phyloP scores from a whole-genome alignment of 2,329 filamentous ascomycete genomes.

The Bipolaris gigantea region DNA sequence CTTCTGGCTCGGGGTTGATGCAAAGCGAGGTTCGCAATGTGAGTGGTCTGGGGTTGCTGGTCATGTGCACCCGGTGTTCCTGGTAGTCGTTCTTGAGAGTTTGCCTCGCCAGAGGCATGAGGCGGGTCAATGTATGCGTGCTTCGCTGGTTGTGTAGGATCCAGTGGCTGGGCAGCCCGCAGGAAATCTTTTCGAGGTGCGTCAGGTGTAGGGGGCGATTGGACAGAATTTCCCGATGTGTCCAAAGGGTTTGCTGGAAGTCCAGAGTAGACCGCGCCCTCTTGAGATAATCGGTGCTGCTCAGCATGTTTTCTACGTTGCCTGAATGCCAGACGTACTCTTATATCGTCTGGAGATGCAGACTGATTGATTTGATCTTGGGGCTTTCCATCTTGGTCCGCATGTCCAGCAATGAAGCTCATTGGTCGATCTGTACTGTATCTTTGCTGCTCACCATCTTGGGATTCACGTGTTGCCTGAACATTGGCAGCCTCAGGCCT shows the following conservation, averaged over 20 bases:
- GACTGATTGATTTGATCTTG: constrained; percentile 42
- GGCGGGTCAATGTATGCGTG: constrained; percentile 16
- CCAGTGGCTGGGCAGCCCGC: constrained; percentile 1
- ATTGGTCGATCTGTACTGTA: constrained; percentile 42
- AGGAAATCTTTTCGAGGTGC: constrained; percentile 8
- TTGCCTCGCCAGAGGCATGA: constrained; percentile 11
- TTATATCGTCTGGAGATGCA: constrained; percentile 7
- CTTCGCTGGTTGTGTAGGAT: background rate
- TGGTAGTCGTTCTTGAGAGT: constrained; percentile 5
- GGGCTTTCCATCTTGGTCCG: constrained; percentile 39
- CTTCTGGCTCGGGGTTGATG: constrained; percentile 19
- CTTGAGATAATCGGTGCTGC: background rate
- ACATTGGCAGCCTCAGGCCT: constrained; percentile 5
- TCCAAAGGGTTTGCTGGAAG: constrained; percentile 9
- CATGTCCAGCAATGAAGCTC: constrained; percentile 42
- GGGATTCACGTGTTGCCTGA: constrained; percentile 9
- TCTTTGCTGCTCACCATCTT: constrained; percentile 26
- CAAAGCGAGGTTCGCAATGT: constrained; percentile 8
- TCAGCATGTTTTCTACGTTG: constrained; percentile 15
- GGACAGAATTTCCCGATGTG: constrained; percentile 7
- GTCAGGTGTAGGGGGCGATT: constrained; percentile 1
- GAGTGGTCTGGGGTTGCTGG: constrained; percentile 4
- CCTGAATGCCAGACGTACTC: constrained; percentile 7
- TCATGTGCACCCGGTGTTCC: constrained; percentile 11
- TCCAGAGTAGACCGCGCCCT: constrained; percentile 15